Percentiles rank a stretch among this genome's conserved stretches.
Conservation (phyloP, 805 yeast genomes). For the Sporopachydermia lactativora region DNA sequence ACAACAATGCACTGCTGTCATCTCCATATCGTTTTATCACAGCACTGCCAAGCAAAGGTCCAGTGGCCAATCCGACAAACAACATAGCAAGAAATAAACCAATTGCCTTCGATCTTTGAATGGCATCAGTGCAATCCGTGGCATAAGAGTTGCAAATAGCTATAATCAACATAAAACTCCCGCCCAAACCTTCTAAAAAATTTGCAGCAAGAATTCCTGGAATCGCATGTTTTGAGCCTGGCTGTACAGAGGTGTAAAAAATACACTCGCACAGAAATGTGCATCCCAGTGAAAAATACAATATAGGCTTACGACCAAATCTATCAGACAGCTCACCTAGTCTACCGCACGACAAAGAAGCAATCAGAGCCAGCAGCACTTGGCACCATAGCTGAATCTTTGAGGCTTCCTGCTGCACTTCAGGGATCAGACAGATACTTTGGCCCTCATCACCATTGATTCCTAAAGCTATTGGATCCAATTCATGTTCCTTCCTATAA, state of each 20-base stretch:
- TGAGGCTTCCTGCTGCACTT: background rate
- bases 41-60: slow-evolving; percentile 14
- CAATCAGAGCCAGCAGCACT: slow-evolving; percentile 26
- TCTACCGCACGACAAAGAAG: slow-evolving; percentile 43
- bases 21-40: slow-evolving; percentile 8
- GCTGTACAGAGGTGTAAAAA: slow-evolving; percentile 13
- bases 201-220: slow-evolving; percentile 28
- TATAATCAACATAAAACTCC: slow-evolving; percentile 43
- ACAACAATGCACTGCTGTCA: background rate
- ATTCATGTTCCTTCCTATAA: background rate
- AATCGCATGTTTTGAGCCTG: slow-evolving; percentile 8
- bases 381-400: background rate
- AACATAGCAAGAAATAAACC: slow-evolving; percentile 14
- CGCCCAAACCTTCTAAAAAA: slow-evolving; percentile 38
- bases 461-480: background rate
- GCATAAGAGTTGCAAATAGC: slow-evolving; percentile 56
- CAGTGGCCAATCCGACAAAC: slow-evolving; percentile 16
- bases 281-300: slow-evolving; percentile 23
- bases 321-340: slow-evolving; percentile 51
- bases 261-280: slow-evolving; percentile 23
- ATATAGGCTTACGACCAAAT: slow-evolving; percentile 42
- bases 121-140: slow-evolving; percentile 57
- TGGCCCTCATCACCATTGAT: background rate
- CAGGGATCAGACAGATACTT: background rate
- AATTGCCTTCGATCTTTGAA: slow-evolving; percentile 28